These are phyloP conservation scores for Tieghemostelium lacteum DNA, from an alignment of 78 protist genomes.

Conservation along the genomic window DNA sequence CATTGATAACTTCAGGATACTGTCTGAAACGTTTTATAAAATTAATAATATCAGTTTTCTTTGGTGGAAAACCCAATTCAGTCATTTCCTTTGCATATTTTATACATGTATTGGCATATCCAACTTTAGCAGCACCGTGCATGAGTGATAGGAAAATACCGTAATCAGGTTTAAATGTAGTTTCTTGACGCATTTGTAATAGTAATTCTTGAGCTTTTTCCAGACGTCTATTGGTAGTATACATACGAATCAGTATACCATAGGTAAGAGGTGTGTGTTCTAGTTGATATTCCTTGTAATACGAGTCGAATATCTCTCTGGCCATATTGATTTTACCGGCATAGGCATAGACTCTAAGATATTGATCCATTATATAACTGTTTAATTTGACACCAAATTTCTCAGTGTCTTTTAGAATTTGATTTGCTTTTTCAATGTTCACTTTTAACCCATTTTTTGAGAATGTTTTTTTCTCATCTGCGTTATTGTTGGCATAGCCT, in stretches of 20 bases:
- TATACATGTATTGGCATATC: conserved; percentile 64
- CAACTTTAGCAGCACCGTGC: conserved; percentile 60
- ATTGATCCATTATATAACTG: conserved; percentile 10
- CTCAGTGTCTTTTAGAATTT: neutral
- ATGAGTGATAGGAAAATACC: conserved; percentile 25
- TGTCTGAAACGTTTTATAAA: conserved; percentile 7
- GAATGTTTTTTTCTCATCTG: neutral
- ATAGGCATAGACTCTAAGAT: conserved; percentile 3
- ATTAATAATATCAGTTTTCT: neutral
- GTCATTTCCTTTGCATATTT: conserved; percentile 52
- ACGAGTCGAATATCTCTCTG: neutral
- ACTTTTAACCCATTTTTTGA: neutral
- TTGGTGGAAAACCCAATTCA: conserved; percentile 43
- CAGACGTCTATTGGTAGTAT: neutral
- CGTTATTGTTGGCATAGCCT: conserved; percentile 34
- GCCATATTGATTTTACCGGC: neutral
- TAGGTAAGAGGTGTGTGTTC: neutral
- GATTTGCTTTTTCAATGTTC: conserved; percentile 23
- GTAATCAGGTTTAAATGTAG: conserved; percentile 22
- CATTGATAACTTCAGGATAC: conserved; percentile 28
- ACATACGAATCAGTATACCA: conserved; percentile 29
- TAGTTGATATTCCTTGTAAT: neutral
- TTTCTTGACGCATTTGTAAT: conserved; percentile 15
- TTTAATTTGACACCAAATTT: neutral
- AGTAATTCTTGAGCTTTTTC: conserved; percentile 39